Evolutionary conservation across 306 rosid species (phyloP).

Genomic region (Fagus sylvatica): DNA sequence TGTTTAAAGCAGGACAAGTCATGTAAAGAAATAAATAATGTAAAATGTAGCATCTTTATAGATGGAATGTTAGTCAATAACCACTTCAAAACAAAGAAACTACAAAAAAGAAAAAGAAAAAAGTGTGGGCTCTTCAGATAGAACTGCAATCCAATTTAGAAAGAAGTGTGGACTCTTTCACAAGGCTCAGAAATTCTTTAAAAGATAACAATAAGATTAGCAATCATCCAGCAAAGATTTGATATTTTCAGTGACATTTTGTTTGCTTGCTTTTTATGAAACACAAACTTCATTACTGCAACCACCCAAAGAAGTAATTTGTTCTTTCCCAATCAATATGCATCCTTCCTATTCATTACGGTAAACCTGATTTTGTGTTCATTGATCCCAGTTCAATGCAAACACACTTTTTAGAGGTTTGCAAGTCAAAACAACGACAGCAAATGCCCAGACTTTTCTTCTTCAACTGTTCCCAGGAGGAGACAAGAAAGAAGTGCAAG

Average conservation of each 20-base stretch:
- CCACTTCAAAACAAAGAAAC: background rate
- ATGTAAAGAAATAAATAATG: background rate
- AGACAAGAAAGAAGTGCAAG: conserved; percentile 13
- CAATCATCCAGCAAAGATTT: background rate
- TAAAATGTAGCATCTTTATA: conserved; percentile 7
- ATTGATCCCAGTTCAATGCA: background rate
- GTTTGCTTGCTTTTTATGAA: background rate
- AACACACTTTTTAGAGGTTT: background rate
- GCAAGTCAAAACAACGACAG: background rate
- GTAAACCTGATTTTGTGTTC: background rate
- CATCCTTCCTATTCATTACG: background rate
- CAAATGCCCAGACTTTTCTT: background rate
- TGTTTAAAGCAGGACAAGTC: background rate
- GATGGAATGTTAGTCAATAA: conserved; percentile 6
- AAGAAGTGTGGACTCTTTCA: background rate
- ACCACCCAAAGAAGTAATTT: background rate
- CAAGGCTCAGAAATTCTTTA: background rate
- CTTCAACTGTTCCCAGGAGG: background rate
- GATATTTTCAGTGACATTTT: background rate
- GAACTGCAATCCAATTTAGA: background rate
- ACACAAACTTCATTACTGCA: background rate
- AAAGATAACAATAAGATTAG: background rate
- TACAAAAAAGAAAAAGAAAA: background rate
- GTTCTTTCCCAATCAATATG: background rate
- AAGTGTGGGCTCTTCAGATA: background rate